A percentile compares a stretch with the other conserved stretches of the same genome.
Evolutionary conservation across 176 grass and related monocot genomes (phyloP).

Genomic region (Aegilops umbellulata): DNA sequence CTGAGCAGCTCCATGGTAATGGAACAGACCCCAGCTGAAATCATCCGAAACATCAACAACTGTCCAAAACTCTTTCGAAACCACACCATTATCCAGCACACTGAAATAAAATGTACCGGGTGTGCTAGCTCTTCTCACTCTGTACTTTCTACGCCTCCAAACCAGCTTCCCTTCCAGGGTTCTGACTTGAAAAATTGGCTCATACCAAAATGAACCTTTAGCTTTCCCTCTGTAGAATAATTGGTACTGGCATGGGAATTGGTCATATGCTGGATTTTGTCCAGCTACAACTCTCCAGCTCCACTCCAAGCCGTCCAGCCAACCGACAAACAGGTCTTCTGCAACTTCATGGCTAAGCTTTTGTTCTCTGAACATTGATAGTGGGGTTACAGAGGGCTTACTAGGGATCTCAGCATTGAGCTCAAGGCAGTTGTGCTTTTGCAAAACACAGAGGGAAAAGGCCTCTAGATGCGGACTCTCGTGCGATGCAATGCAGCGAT

Average conservation of each 20-base stretch:
- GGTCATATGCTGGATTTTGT: slow-evolving; percentile 96
- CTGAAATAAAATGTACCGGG: slow-evolving; percentile 97
- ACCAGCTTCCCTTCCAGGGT: slow-evolving; percentile 71
- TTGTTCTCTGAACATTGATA: slow-evolving; percentile 68
- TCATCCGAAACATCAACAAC: slow-evolving; percentile 79
- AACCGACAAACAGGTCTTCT: slow-evolving; percentile 89
- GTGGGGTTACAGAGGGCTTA: slow-evolving; percentile 54
- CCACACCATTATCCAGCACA: slow-evolving; percentile 88
- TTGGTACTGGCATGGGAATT: slow-evolving; percentile 93
- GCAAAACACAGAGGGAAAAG: slow-evolving; percentile 91
- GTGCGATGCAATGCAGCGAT: slow-evolving; percentile 84
- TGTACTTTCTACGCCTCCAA: slow-evolving; percentile 82
- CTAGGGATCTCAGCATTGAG: slow-evolving; percentile 79
- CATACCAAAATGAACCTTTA: slow-evolving; percentile 93
- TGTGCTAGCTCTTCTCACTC: slow-evolving; percentile 58
- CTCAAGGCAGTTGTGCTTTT: slow-evolving; percentile 95
- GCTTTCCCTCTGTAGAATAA: slow-evolving; percentile 90
- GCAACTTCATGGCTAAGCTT: slow-evolving; percentile 79
- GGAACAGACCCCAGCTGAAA: slow-evolving; percentile 89
- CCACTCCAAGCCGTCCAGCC: slow-evolving; percentile 74
- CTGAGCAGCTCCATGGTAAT: slow-evolving; percentile 81
- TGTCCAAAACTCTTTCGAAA: slow-evolving; percentile 96
- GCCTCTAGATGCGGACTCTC: slow-evolving; percentile 82
- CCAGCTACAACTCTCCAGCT: slow-evolving; percentile 88
- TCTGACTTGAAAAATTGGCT: slow-evolving; percentile 88